A percentile compares a stretch with the other conserved stretches of the same genome.
Conservation (phyloP, 371 early-diverging fungal species). For the Blakeslea trispora region DNA sequence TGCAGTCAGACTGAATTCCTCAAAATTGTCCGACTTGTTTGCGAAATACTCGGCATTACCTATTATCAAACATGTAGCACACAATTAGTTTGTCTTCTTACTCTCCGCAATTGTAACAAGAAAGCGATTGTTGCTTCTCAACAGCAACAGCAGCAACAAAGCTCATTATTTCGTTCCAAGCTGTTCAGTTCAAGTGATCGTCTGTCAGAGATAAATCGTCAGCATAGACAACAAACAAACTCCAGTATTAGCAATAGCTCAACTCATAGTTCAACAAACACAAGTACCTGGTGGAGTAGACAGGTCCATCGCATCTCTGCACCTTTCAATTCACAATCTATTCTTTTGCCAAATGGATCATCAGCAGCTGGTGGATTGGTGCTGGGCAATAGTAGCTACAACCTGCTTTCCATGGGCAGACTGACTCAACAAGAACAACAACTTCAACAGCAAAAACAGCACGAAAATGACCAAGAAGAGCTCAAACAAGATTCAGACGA, state of each 20-base stretch:
- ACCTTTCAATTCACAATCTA: slow-evolving; percentile 12
- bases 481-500: slow-evolving; percentile 1
- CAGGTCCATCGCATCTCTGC: slow-evolving; percentile 24
- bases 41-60: slow-evolving; percentile 45
- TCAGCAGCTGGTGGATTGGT: slow-evolving; percentile 15
- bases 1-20: slow-evolving; percentile 35
- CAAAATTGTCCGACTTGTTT: slow-evolving; percentile 29
- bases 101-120: slow-evolving; percentile 34
- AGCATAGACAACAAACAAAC: slow-evolving; percentile 6
- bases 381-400: slow-evolving; percentile 19
- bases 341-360: not conserved
- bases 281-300: slow-evolving; percentile 19
- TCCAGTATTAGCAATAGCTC: slow-evolving; percentile 17
- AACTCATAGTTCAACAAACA: slow-evolving; percentile 2
- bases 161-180: slow-evolving; percentile 24
- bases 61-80: slow-evolving; percentile 33
- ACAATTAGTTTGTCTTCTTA: slow-evolving; percentile 42
- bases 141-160: slow-evolving; percentile 2
- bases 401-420: slow-evolving; percentile 23
- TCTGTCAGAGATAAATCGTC: slow-evolving; percentile 13
- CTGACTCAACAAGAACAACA: slow-evolving; percentile 17
- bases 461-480: not conserved
- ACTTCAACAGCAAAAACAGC: slow-evolving; percentile 2
- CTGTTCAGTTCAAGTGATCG: slow-evolving; percentile 18
- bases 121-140: slow-evolving; percentile 4